Evolutionary conservation across 352 stramenopile genomes (phyloP).

Genomic region (Phytophthora boehmeriae): DNA sequence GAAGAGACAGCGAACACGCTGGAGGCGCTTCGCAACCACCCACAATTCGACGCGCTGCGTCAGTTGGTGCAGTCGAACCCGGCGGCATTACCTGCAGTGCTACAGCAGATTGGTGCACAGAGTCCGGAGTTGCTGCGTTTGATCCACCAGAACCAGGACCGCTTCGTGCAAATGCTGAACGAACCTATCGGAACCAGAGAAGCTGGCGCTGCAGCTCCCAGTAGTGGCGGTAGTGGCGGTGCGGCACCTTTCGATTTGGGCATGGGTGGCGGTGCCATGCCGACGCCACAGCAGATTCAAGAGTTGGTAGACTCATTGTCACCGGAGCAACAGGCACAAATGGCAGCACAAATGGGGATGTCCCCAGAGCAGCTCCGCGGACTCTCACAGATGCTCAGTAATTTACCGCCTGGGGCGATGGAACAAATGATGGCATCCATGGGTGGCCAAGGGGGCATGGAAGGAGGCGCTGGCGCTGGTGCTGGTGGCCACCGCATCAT

Average conservation of each 20-base stretch:
- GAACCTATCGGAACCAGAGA: conserved; percentile 75
- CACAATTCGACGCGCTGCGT: conserved; percentile 83
- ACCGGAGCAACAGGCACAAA: conserved; percentile 79
- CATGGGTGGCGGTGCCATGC: conserved; percentile 57
- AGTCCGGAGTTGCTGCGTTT: conserved; percentile 83
- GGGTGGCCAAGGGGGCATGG: conserved; percentile 51
- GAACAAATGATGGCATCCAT: conserved; percentile 90
- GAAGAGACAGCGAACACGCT: conserved; percentile 51
- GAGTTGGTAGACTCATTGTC: conserved; percentile 79
- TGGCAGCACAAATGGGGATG: conserved; percentile 88
- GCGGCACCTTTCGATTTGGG: conserved; percentile 58
- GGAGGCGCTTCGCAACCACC: conserved; percentile 83
- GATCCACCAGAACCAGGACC: conserved; percentile 88
- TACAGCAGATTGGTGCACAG: conserved; percentile 87
- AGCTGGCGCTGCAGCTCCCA: conserved; percentile 28
- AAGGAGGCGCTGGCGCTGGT: conserved; percentile 42
- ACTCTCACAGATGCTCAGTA: conserved; percentile 88
- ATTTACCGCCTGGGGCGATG: conserved; percentile 80
- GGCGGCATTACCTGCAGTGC: conserved; percentile 68
- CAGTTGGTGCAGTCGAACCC: conserved; percentile 89
- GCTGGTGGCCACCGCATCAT: conserved; percentile 66
- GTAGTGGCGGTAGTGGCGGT: conserved; percentile 28
- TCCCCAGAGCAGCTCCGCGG: conserved; percentile 84
- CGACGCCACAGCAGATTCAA: conserved; percentile 85
- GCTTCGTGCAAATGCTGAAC: conserved; percentile 90